phyloP scores from a whole-genome alignment of 352 stramenopile species.

The Lagenidium sp. region DNA sequence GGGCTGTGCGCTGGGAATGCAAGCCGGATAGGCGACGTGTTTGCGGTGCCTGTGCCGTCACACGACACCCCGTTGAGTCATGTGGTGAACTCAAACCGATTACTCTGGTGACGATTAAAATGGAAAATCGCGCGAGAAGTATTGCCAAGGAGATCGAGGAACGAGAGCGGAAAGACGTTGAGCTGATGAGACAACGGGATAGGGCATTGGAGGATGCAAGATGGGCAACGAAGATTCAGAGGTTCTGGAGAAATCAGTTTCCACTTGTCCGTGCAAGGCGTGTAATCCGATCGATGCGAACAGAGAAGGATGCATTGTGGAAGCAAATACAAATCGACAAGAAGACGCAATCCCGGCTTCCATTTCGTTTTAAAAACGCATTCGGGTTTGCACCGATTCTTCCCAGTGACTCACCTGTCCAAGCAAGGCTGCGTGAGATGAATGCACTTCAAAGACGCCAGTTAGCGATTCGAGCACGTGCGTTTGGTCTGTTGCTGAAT shows the following conservation, averaged over 20 bases:
- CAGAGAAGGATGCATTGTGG: conserved; percentile 25
- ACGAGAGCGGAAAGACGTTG: conserved; percentile 31
- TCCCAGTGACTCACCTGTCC: conserved; percentile 25
- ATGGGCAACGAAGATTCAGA: conserved; percentile 34
- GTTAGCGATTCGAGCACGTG: conserved; percentile 31
- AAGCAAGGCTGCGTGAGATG: conserved; percentile 34
- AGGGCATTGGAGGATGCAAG: conserved; percentile 16
- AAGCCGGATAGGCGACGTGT: conserved; percentile 19
- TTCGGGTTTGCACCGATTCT: conserved; percentile 32
- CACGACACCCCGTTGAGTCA: conserved; percentile 29
- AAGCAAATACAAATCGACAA: conserved; percentile 23
- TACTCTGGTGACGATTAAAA: conserved; percentile 28
- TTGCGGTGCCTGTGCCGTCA: conserved; percentile 29
- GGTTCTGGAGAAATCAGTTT: conserved; percentile 30
- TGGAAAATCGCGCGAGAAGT: conserved; percentile 24
- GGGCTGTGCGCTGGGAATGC: conserved; percentile 44
- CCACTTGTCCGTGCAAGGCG: conserved; percentile 27
- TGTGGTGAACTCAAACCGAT: conserved; percentile 27
- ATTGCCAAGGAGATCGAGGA: conserved; percentile 27
- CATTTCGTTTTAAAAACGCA: conserved; percentile 23
- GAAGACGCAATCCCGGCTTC: conserved; percentile 19
- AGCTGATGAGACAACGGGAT: conserved; percentile 26
- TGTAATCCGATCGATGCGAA: conserved; percentile 1
- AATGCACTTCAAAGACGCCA: conserved; percentile 33
- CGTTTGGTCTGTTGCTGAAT: conserved; percentile 42